phyloP scores from a whole-genome alignment of 805 yeast genomes.

The Ogataea chonburiensis region DNA sequence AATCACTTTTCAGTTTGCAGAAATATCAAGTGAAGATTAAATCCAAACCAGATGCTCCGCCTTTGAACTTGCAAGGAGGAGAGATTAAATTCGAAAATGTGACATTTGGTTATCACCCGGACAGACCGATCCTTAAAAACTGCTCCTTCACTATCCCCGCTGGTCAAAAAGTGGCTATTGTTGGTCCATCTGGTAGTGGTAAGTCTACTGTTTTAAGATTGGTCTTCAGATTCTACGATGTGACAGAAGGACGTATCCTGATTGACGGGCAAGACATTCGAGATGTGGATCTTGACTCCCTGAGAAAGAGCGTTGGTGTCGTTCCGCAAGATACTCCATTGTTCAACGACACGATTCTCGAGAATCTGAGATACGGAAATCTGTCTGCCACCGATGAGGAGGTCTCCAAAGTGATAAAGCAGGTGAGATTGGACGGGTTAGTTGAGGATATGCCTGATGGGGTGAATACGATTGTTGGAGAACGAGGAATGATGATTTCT shows the following conservation, averaged over 20 bases:
- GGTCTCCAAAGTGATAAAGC: constrained; percentile 57
- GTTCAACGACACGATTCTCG: constrained; percentile 85
- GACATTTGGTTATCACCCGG: constrained; percentile 87
- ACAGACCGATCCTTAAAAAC: constrained; percentile 78
- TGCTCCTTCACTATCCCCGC: constrained; percentile 86
- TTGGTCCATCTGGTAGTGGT: constrained; percentile 96
- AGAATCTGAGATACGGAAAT: constrained; percentile 85
- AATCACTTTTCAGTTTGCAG: constrained; percentile 83
- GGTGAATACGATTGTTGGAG: constrained; percentile 84
- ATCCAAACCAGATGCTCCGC: constrained; percentile 62
- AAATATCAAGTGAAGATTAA: constrained; percentile 65
- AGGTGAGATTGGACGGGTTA: constrained; percentile 67
- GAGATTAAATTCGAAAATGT: constrained; percentile 89
- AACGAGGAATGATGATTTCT: constrained; percentile 97
- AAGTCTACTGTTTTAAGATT: constrained; percentile 85
- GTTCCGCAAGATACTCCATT: constrained; percentile 98
- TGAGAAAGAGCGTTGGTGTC: constrained; percentile 77
- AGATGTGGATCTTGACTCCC: constrained; percentile 68
- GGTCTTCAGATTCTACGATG: constrained; percentile 88
- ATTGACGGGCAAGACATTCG: constrained; percentile 89
- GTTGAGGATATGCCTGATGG: constrained; percentile 80
- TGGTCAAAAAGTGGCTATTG: constrained; percentile 89
- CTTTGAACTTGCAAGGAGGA: constrained; percentile 60
- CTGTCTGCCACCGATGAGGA: constrained; percentile 72
- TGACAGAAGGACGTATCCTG: constrained; percentile 68